phyloP scores from a whole-genome alignment of 2,329 filamentous ascomycete genomes.

The Colletotrichum sp. region DNA sequence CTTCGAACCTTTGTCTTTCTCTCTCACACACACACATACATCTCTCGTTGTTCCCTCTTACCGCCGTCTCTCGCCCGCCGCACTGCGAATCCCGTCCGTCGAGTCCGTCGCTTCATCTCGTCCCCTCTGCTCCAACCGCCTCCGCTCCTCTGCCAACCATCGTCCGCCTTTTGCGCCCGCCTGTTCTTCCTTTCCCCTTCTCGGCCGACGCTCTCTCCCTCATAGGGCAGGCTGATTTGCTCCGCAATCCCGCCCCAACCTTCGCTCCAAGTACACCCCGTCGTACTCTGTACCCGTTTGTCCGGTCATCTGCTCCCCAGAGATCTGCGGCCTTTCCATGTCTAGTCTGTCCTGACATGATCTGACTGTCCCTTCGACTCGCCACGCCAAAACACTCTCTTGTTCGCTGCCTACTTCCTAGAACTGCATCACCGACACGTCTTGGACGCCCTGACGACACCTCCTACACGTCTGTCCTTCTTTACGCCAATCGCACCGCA shows the following conservation, averaged over 20 bases:
- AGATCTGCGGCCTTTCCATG: conserved; percentile 10
- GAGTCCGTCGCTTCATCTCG: conserved; percentile 12
- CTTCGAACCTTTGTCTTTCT: neutral
- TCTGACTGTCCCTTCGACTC: neutral
- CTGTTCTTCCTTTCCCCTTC: conserved; percentile 15
- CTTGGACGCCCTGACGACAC: neutral
- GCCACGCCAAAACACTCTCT: neutral
- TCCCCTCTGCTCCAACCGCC: neutral
- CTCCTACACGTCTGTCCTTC: neutral
- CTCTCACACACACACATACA: neutral
- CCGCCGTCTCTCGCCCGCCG: neutral
- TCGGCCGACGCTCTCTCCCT: neutral
- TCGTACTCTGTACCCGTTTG: neutral
- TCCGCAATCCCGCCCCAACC: neutral
- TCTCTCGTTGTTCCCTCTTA: neutral
- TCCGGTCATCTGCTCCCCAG: conserved; percentile 14
- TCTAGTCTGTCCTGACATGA: neutral
- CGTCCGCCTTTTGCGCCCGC: neutral
- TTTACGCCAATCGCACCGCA: neutral
- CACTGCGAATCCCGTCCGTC: neutral
- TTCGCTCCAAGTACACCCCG: neutral
- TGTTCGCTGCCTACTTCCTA: neutral
- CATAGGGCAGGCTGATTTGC: neutral
- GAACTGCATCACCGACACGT: neutral
- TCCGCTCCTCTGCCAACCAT: neutral